A percentile compares a stretch with the other conserved stretches of the same genome.
phyloP scores from a whole-genome alignment of 768 basidiomycete genomes.

The Mycena polygramma region DNA sequence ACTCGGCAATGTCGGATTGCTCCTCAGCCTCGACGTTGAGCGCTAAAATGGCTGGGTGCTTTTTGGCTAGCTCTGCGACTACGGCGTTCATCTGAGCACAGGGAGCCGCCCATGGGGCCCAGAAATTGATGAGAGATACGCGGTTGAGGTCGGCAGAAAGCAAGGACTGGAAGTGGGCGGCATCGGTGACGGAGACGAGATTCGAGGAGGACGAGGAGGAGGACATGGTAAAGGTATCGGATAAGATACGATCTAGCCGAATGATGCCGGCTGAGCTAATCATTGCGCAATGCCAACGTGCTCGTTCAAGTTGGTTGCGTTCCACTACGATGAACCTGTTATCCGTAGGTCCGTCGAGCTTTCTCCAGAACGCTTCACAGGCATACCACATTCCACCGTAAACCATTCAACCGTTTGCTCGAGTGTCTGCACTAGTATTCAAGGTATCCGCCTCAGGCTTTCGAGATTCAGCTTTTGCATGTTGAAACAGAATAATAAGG shows the following conservation, averaged over 20 bases:
- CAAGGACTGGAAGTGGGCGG: conserved; percentile 79
- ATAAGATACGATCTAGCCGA: neutral
- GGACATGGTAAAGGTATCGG: conserved; percentile 7
- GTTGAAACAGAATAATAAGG: no score
- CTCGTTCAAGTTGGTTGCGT: no score
- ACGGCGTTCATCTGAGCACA: conserved; percentile 92
- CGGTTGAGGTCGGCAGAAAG: conserved; percentile 83
- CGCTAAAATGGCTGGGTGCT: conserved; percentile 77
- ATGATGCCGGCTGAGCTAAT: no score
- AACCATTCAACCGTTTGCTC: no score
- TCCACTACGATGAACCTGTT: no score
- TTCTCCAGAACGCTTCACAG: no score
- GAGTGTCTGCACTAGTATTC: no score
- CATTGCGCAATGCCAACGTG: no score
- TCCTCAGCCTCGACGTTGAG: conserved; percentile 89
- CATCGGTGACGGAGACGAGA: conserved; percentile 60
- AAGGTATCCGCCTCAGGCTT: no score
- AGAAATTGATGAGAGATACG: conserved; percentile 93
- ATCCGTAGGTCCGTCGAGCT: no score
- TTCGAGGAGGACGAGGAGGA: conserved; percentile 41
- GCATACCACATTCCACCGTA: no score
- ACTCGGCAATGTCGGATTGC: conserved; percentile 88
- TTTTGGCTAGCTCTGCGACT: conserved; percentile 77
- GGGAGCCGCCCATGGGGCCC: conserved; percentile 93
- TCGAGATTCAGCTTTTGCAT: no score